phyloP scores from a whole-genome alignment of 305 asterid species.

The Fraxinus sp. region DNA sequence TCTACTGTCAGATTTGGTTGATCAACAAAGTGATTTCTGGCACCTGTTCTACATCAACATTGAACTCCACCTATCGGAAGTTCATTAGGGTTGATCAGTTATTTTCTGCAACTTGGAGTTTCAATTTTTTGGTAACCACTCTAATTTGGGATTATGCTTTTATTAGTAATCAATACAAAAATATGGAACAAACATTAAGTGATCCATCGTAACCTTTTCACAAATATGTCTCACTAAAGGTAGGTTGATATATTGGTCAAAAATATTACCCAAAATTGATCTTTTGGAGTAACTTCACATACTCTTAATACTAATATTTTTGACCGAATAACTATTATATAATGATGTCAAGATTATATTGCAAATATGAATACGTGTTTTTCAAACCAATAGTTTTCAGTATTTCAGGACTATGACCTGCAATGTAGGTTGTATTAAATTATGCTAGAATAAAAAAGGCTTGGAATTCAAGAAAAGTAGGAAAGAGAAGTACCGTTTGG shows the following conservation, averaged over 20 bases:
- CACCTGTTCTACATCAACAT: background rate
- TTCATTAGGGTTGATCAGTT: background rate
- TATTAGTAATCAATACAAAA: background rate
- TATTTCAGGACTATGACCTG: background rate
- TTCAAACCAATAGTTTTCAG: background rate
- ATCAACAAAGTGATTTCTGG: background rate
- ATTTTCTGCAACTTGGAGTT: background rate
- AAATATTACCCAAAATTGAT: background rate
- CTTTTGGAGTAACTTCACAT: background rate
- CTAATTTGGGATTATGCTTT: background rate
- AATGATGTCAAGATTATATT: background rate
- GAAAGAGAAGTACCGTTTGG: slow-evolving; percentile 80
- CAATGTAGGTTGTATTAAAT: slow-evolving; percentile 2
- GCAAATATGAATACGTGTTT: background rate
- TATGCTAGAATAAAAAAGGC: slow-evolving; percentile 6
- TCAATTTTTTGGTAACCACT: background rate
- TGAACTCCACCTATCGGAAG: background rate
- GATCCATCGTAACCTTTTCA: background rate
- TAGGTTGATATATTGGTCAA: background rate
- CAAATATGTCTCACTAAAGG: background rate
- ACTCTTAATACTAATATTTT: background rate
- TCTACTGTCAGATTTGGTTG: background rate
- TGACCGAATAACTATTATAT: background rate
- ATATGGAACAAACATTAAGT: background rate
- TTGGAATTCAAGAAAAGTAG: slow-evolving; percentile 23